Conservation (phyloP, 495 filamentous ascomycete species). For the Margaritispora aquatica region DNA sequence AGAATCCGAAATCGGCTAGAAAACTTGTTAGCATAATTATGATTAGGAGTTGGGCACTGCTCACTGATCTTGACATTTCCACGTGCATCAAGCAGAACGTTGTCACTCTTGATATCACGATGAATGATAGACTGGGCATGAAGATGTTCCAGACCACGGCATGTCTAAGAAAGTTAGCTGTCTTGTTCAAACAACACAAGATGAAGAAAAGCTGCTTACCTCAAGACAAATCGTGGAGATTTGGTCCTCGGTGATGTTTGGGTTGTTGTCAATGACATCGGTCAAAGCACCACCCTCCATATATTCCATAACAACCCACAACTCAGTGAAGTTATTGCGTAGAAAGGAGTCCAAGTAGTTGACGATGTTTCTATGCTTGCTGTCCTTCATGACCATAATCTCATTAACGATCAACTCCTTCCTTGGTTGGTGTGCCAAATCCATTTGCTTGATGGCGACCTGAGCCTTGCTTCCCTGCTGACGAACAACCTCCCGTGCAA, state of each 20-base stretch:
- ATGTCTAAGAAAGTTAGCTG: constrained; percentile 57
- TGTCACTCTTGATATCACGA: constrained; percentile 98
- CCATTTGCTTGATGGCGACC: constrained; percentile 99
- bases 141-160: constrained; percentile 87
- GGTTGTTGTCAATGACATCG: constrained; percentile 97
- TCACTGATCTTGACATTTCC: constrained; percentile 98
- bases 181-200: not conserved
- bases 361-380: constrained; percentile 95
- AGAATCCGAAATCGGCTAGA: constrained; percentile 95
- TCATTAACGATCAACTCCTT: constrained; percentile 99
- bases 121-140: constrained; percentile 97
- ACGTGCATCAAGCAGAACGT: constrained; percentile 86
- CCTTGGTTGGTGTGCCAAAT: constrained; percentile 89
- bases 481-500: constrained; percentile 60
- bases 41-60: constrained; percentile 26
- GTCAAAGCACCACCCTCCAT: constrained; percentile 98
- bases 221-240: constrained; percentile 96
- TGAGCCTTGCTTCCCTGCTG: constrained; percentile 66
- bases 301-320: constrained; percentile 99
- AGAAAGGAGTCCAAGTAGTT: constrained; percentile 98
- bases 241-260: constrained; percentile 91
- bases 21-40: constrained; percentile 27
- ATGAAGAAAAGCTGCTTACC: constrained; percentile 46
- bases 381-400: constrained; percentile 99
- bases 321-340: constrained; percentile 82